phyloP scores from a whole-genome alignment of 495 filamentous ascomycete genomes.

The Extremus antarcticus region DNA sequence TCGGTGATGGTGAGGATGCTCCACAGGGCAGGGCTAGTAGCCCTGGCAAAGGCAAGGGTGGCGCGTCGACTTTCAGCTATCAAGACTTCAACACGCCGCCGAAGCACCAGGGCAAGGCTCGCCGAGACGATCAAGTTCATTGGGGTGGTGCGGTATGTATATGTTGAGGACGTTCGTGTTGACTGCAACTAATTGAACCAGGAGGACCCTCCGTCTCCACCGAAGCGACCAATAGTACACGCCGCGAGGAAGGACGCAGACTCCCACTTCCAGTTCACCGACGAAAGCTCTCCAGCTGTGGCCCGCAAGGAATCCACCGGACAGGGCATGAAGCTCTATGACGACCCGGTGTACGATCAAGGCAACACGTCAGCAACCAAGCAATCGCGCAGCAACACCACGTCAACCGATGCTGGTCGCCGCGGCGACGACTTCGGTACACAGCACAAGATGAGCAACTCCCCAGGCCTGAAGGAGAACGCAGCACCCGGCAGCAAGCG shows the following conservation, averaged over 20 bases:
- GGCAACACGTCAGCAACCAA: constrained; percentile 19
- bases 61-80: constrained; percentile 58
- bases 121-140: constrained; percentile 49
- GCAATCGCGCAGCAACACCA: constrained; percentile 36
- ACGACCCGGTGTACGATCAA: constrained; percentile 55
- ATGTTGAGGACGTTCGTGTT: not conserved
- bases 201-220: constrained; percentile 23
- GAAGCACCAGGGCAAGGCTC: constrained; percentile 44
- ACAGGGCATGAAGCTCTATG: constrained; percentile 60
- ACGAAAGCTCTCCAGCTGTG: constrained; percentile 39
- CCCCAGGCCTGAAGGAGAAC: constrained; percentile 32
- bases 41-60: constrained; percentile 49
- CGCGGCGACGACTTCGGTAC: constrained; percentile 61
- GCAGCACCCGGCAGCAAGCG: not conserved
- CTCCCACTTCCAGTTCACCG: constrained; percentile 64
- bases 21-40: constrained; percentile 29
- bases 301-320: constrained; percentile 36
- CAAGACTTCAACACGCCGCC: constrained; percentile 73
- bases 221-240: constrained; percentile 40
- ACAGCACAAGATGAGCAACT: constrained; percentile 61
- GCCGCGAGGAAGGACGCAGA: constrained; percentile 70
- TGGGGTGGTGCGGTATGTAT: constrained; percentile 40
- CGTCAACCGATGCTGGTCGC: constrained; percentile 56
- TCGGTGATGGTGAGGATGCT: constrained; percentile 53
- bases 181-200: not conserved